Conservation (phyloP, 306 rosid species). For the Glycine soja region DNA sequence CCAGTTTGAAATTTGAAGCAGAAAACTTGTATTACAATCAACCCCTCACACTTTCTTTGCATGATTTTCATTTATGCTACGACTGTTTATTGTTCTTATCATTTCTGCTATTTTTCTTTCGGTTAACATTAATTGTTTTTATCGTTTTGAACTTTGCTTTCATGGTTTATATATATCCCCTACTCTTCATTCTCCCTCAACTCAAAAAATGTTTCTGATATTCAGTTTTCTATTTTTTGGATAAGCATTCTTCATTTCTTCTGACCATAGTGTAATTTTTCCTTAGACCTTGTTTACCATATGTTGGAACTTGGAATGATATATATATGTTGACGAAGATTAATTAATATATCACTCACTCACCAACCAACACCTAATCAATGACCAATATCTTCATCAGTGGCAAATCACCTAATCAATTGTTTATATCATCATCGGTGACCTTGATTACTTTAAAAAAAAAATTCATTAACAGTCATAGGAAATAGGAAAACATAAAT, state of each 20-base stretch:
- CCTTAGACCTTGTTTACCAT: too few relatives aligned
- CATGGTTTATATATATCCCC: background rate
- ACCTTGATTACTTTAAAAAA: background rate
- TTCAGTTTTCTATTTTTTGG: background rate
- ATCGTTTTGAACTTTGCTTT: slow-evolving; percentile 9
- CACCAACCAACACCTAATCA: slow-evolving; percentile 35
- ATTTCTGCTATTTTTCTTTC: background rate
- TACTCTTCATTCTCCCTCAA: background rate
- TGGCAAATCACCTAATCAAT: background rate
- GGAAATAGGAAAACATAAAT: background rate
- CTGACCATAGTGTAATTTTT: background rate
- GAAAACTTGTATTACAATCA: background rate
- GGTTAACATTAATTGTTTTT: background rate
- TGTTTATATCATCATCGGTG: too few relatives aligned
- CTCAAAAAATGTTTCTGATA: background rate
- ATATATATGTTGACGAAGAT: slow-evolving; percentile 1
- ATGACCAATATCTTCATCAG: slow-evolving; percentile 10
- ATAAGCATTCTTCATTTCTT: background rate
- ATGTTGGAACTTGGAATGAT: background rate
- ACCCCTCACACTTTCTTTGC: background rate
- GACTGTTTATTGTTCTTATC: background rate
- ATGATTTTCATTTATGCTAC: background rate
- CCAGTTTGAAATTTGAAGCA: slow-evolving; percentile 14
- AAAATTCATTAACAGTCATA: background rate
- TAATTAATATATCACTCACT: slow-evolving; percentile 3